Conservation (phyloP, 1,284 basidiomycete genomes). For the Cerioporus squamosus region DNA sequence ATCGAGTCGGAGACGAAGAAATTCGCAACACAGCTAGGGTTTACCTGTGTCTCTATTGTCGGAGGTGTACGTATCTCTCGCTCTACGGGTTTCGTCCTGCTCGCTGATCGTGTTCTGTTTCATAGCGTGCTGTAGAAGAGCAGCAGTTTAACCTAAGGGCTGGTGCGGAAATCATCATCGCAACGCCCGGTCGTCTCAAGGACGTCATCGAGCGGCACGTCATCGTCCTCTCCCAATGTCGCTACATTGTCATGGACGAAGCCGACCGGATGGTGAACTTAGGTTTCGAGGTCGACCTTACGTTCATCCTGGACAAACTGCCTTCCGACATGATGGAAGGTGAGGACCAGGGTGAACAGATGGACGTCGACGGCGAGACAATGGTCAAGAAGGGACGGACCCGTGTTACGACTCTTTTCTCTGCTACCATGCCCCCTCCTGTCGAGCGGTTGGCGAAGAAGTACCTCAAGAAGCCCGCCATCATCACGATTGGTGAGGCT, state of each 20-base stretch:
- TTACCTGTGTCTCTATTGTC: conserved; percentile 95
- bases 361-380: conserved; percentile 69
- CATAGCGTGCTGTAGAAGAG: conserved; percentile 87
- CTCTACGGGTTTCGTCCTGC: conserved; percentile 7
- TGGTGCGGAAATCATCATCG: conserved; percentile 98
- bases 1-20: conserved; percentile 93
- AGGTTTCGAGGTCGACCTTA: conserved; percentile 94
- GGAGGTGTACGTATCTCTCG: conserved; percentile 74
- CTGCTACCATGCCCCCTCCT: conserved; percentile 96
- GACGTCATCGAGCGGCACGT: conserved; percentile 97
- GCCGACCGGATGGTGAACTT: conserved; percentile 99
- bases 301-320: conserved; percentile 93
- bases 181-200: conserved; percentile 96
- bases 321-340: conserved; percentile 88
- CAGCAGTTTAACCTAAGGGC: conserved; percentile 96
- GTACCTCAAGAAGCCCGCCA: conserved; percentile 90
- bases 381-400: conserved; percentile 77
- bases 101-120: neutral
- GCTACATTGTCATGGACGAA: conserved; percentile 99
- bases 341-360: conserved; percentile 68
- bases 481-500: conserved; percentile 97
- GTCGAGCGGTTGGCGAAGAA: conserved; percentile 95
- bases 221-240: conserved; percentile 94
- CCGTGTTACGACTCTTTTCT: conserved; percentile 92
- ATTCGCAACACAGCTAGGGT: conserved; percentile 88